phyloP scores from a whole-genome alignment of 2,329 filamentous ascomycete genomes.

The Graphium sp. region DNA sequence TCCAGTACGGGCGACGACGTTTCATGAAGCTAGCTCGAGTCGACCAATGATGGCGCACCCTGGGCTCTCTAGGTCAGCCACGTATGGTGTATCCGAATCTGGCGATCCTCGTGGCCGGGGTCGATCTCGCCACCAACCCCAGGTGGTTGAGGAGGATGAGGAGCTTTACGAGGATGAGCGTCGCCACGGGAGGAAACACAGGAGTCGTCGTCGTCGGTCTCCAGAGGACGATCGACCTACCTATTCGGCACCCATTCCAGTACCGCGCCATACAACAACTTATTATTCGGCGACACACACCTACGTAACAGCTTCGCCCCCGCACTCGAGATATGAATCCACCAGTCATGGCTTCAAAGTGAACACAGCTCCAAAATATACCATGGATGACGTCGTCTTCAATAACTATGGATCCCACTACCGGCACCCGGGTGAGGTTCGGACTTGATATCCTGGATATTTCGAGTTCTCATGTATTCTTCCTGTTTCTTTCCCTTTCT shows the following conservation, averaged over 20 bases:
- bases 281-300: background rate
- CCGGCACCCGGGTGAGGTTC: too few relatives aligned
- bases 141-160: slow-evolving; percentile 1
- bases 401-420: too few relatives aligned
- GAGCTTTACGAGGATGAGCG: slow-evolving; percentile 2
- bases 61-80: slow-evolving; percentile 1
- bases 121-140: slow-evolving; percentile 1
- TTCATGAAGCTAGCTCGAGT: slow-evolving; percentile 1
- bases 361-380: background rate
- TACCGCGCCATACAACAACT: too few relatives aligned
- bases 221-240: too few relatives aligned
- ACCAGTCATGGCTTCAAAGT: background rate
- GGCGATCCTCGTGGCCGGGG: slow-evolving; percentile 2
- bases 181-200: background rate
- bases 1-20: slow-evolving; percentile 1
- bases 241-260: too few relatives aligned
- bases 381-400: background rate
- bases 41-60: background rate
- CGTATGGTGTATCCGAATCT: background rate
- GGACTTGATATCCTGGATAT: too few relatives aligned
- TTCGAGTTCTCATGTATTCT: background rate
- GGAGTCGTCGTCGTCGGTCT: background rate
- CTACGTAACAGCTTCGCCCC: background rate
- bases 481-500: background rate
- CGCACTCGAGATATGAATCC: background rate